Evolutionary conservation across 352 stramenopile genomes (phyloP).

Genomic region (Globisporangium nunn): DNA sequence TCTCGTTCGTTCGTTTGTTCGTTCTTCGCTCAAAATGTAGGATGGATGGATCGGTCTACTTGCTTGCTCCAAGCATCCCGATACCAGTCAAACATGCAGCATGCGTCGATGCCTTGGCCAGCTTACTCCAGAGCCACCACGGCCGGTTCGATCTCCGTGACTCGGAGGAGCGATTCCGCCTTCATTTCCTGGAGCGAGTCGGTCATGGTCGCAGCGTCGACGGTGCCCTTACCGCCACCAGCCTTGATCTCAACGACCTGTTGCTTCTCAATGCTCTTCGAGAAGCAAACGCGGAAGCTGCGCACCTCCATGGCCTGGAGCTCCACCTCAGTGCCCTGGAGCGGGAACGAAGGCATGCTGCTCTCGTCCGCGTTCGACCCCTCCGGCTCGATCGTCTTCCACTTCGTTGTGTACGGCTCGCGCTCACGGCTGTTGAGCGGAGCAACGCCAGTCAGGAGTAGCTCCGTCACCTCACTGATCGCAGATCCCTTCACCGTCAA

Average conservation of each 20-base stretch:
- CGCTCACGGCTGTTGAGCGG: constrained; percentile 23
- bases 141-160: constrained; percentile 5
- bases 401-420: constrained; percentile 12
- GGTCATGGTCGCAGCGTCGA: background rate
- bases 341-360: constrained; percentile 22
- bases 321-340: constrained; percentile 50
- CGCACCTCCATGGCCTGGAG: constrained; percentile 91
- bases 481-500: constrained; percentile 39
- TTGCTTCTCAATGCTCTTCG: background rate
- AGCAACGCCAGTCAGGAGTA: constrained; percentile 85
- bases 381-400: constrained; percentile 29
- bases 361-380: constrained; percentile 8
- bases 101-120: no score
- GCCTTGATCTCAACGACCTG: background rate
- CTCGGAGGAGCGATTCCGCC: constrained; percentile 14
- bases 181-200: constrained; percentile 12
- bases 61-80: no score
- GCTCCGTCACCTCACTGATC: constrained; percentile 74
- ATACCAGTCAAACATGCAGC: no score
- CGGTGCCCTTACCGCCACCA: background rate
- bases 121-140: constrained; percentile 24
- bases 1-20: background rate
- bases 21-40: background rate
- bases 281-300: constrained; percentile 83
- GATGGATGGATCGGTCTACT: no score